Conservation (phyloP, 768 basidiomycete species). For the Lentinula aciculospora region DNA sequence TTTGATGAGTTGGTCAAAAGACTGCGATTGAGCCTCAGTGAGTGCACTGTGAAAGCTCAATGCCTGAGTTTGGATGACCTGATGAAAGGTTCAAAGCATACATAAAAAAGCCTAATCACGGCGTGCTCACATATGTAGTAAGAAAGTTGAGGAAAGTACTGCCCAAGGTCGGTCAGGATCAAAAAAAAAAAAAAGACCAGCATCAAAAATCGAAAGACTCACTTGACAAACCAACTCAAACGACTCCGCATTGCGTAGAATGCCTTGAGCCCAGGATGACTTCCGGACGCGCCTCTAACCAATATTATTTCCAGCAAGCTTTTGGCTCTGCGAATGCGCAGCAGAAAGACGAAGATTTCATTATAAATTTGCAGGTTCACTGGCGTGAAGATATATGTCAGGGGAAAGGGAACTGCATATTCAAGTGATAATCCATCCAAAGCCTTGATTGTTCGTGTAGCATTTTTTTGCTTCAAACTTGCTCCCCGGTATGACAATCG, state of each 20-base stretch:
- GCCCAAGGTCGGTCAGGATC: not conserved
- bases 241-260: conserved; percentile 75
- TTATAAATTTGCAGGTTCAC: conserved; percentile 51
- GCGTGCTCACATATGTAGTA: conserved; percentile 56
- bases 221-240: conserved; percentile 85
- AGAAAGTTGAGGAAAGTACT: conserved; percentile 68
- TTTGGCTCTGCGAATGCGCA: conserved; percentile 74
- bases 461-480: conserved; percentile 29
- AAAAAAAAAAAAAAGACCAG: conserved; percentile 2
- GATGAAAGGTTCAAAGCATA: conserved; percentile 2
- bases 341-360: conserved; percentile 62
- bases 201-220: not conserved
- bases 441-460: conserved; percentile 49
- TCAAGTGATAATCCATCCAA: conserved; percentile 68
- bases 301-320: conserved; percentile 63
- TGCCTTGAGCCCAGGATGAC: conserved; percentile 48
- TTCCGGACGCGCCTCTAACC: conserved; percentile 45
- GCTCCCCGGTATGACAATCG: conserved; percentile 61
- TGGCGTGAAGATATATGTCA: conserved; percentile 73
- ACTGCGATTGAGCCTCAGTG: conserved; percentile 40
- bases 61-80: conserved; percentile 70
- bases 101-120: not conserved
- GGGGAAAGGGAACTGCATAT: conserved; percentile 76
- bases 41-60: conserved; percentile 54
- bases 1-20: conserved; percentile 67